These are phyloP conservation scores for Ganoderma sp. DNA, from an alignment of 1,284 basidiomycete genomes.

Conservation along the genomic window DNA sequence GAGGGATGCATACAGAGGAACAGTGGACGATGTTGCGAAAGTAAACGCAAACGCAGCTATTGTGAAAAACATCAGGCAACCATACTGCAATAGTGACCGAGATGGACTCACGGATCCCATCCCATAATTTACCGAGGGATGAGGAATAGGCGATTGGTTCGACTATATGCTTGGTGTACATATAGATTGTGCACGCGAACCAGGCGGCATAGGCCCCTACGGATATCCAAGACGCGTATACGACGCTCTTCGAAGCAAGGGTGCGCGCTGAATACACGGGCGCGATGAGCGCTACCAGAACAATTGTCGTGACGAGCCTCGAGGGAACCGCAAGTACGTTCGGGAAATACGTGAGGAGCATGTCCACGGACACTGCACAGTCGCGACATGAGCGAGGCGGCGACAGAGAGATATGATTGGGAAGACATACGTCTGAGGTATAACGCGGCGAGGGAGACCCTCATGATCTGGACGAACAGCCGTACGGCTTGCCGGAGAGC, in stretches of 20 bases:
- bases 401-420: not conserved
- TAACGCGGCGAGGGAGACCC: slow-evolving; percentile 58
- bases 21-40: slow-evolving; percentile 66
- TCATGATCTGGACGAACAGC: slow-evolving; percentile 49
- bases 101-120: slow-evolving; percentile 61
- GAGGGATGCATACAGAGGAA: slow-evolving; percentile 67
- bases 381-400: not conserved
- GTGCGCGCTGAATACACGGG: slow-evolving; percentile 60
- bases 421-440: slow-evolving; percentile 66
- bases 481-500: slow-evolving; percentile 47
- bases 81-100: not conserved
- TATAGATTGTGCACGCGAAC: slow-evolving; percentile 57
- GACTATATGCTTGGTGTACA: slow-evolving; percentile 53
- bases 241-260: slow-evolving; percentile 55
- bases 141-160: slow-evolving; percentile 46
- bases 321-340: slow-evolving; percentile 40
- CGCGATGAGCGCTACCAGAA: slow-evolving; percentile 50
- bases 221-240: slow-evolving; percentile 64
- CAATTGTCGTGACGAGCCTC: slow-evolving; percentile 42
- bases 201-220: slow-evolving; percentile 62
- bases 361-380: slow-evolving; percentile 55
- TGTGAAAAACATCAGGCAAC: not conserved
- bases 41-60: slow-evolving; percentile 63
- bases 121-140: slow-evolving; percentile 60
- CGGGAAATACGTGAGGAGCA: slow-evolving; percentile 53